A percentile compares a stretch with the other conserved stretches of the same genome.
phyloP scores from a whole-genome alignment of 2,329 filamentous ascomycete species.

The Pseudogymnoascus sp. region DNA sequence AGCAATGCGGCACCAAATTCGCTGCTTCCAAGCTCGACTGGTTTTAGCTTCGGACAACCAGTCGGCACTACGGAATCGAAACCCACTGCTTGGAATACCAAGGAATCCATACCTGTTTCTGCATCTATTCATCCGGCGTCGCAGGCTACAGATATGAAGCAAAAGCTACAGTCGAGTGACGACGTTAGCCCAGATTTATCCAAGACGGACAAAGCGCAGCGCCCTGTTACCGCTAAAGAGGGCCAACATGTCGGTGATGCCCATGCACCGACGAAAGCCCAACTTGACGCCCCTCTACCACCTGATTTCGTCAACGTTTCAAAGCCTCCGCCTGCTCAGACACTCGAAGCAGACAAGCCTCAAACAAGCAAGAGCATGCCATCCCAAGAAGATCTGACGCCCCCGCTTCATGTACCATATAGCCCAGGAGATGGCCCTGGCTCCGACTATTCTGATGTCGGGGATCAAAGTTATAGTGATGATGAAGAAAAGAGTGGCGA shows the following conservation, averaged over 20 bases:
- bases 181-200: background rate
- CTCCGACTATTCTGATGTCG: slow-evolving; percentile 20
- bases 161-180: background rate
- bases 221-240: background rate
- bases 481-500: slow-evolving; percentile 50
- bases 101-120: background rate
- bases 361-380: slow-evolving; percentile 11
- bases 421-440: slow-evolving; percentile 24
- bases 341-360: slow-evolving; percentile 17
- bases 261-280: background rate
- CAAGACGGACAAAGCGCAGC: background rate
- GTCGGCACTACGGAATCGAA: background rate
- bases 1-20: background rate
- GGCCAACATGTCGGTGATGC: background rate
- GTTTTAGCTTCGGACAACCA: background rate
- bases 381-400: slow-evolving; percentile 20
- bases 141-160: background rate
- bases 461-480: slow-evolving; percentile 38
- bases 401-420: slow-evolving; percentile 25
- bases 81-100: background rate
- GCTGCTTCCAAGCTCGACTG: background rate
- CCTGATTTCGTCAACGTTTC: slow-evolving; percentile 32
- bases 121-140: background rate
- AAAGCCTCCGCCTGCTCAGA: slow-evolving; percentile 24
- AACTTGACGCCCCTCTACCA: slow-evolving; percentile 31